phyloP scores from a whole-genome alignment of 768 basidiomycete species.

The Suillus weaverae region DNA sequence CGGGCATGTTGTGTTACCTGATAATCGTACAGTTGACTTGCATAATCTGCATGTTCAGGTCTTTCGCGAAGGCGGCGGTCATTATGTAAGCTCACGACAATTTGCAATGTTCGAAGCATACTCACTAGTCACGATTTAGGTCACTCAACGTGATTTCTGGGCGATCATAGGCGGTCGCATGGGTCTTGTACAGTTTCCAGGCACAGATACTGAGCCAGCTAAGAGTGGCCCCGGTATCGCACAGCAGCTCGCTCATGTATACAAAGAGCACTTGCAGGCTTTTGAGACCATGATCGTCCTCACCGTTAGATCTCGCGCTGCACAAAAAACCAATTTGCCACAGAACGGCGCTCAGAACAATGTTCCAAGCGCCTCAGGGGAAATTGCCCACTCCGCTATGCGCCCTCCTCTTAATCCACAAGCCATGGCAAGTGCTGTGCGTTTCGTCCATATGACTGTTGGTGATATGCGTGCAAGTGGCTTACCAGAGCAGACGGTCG shows the following conservation, averaged over 20 bases:
- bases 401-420: constrained; percentile 22
- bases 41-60: constrained; percentile 59
- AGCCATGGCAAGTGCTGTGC: constrained; percentile 46
- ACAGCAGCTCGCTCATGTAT: constrained; percentile 57
- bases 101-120: constrained; percentile 4
- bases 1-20: constrained; percentile 44
- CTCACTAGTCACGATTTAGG: constrained; percentile 37
- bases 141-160: constrained; percentile 60
- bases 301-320: constrained; percentile 33
- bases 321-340: constrained; percentile 16
- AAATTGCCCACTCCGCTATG: background rate
- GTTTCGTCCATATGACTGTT: constrained; percentile 45
- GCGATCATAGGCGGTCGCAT: constrained; percentile 64
- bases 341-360: constrained; percentile 17
- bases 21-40: constrained; percentile 59
- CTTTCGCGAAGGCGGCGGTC: constrained; percentile 54
- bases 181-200: constrained; percentile 66
- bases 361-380: background rate
- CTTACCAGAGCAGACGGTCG: constrained; percentile 51
- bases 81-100: constrained; percentile 39
- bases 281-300: constrained; percentile 59
- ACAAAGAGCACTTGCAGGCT: constrained; percentile 53
- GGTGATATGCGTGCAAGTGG: constrained; percentile 54
- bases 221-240: constrained; percentile 64
- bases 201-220: constrained; percentile 56